Conservation (phyloP, 441 rosid species). For the Brassica balearica region DNA sequence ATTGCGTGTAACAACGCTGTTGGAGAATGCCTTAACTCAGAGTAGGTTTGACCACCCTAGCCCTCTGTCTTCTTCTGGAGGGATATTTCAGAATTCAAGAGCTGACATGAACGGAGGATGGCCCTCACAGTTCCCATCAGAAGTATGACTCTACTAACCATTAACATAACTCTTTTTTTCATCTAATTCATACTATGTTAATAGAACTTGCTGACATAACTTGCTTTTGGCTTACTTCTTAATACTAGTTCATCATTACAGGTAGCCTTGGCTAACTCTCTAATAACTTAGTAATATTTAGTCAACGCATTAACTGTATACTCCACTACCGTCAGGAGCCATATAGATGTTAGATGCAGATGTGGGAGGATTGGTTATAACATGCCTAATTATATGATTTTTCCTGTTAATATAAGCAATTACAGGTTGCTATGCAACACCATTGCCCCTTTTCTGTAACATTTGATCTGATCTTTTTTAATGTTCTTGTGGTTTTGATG, state of each 20-base stretch:
- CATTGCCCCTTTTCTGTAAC: conserved; percentile 6
- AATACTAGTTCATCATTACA: conserved; percentile 55
- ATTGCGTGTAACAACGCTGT: conserved; percentile 98
- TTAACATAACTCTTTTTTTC: conserved; percentile 89
- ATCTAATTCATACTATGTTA: conserved; percentile 67
- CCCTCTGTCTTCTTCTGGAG: conserved; percentile 94
- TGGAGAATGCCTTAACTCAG: conserved; percentile 99
- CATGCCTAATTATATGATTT: conserved; percentile 1
- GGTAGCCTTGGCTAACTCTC: conserved; percentile 63
- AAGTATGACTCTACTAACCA: conserved; percentile 97
- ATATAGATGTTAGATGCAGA: too few relatives aligned
- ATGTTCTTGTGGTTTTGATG: conserved; percentile 27
- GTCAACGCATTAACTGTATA: conserved; percentile 40
- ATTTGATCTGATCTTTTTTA: conserved; percentile 28
- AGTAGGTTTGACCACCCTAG: conserved; percentile 99
- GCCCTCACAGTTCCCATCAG: conserved; percentile 97
- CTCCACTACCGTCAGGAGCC: conserved; percentile 26
- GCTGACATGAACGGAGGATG: conserved; percentile 94
- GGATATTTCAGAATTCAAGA: conserved; percentile 95
- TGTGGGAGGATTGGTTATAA: too few relatives aligned
- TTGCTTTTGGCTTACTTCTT: conserved; percentile 54
- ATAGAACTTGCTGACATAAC: conserved; percentile 82
- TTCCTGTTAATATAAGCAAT: conserved; percentile 24
- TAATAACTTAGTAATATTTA: conserved; percentile 33
- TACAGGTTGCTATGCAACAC: conserved; percentile 26